Evolutionary conservation across 1,139 yeast genomes (phyloP).

Genomic region (Magnusiomyces tetraspermus): DNA sequence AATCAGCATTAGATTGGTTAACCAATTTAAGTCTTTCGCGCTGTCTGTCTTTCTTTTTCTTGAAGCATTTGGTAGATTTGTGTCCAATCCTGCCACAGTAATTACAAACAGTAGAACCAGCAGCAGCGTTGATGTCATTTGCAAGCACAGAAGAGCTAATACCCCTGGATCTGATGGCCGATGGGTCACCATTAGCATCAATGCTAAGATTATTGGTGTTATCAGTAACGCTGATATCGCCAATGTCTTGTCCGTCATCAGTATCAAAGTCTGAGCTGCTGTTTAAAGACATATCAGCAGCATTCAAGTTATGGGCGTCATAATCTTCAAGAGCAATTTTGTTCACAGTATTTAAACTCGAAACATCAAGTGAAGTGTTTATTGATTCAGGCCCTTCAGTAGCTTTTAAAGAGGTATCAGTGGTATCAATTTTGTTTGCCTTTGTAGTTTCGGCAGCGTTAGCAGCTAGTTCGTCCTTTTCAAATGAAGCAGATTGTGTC

Average conservation of each 20-base stretch:
- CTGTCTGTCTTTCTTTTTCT: constrained; percentile 13
- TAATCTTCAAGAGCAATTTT: neutral
- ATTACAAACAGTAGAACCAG: constrained; percentile 6
- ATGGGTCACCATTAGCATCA: neutral
- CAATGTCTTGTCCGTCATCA: neutral
- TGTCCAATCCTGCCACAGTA: constrained; percentile 13
- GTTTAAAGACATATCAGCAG: neutral
- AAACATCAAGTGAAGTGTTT: no score
- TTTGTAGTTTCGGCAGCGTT: no score
- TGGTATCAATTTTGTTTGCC: no score
- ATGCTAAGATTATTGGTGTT: neutral
- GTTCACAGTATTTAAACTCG: no score
- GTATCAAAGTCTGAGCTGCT: neutral
- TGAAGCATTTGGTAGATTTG: constrained; percentile 14
- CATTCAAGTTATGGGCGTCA: neutral
- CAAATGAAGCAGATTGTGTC: no score
- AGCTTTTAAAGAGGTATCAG: no score
- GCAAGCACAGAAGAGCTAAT: neutral
- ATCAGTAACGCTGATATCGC: neutral
- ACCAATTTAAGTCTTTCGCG: no score
- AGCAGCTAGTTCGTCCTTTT: no score
- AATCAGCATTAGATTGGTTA: no score
- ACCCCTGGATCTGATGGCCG: neutral
- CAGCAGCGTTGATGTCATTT: neutral
- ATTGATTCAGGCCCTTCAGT: no score